phyloP scores from a whole-genome alignment of 2,329 filamentous ascomycete species.

The Fusarium bulbicola region DNA sequence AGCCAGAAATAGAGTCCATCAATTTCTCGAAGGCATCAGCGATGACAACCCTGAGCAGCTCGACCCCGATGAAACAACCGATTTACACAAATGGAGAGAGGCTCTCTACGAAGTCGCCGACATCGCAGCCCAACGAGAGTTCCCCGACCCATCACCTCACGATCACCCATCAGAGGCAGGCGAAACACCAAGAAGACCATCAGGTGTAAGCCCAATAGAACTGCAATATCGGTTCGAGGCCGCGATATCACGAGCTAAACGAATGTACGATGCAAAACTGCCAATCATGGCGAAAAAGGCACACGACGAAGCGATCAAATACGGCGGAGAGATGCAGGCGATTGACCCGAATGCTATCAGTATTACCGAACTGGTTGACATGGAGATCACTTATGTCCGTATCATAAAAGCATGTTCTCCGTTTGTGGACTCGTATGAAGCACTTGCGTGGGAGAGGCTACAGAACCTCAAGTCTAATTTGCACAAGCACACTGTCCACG shows the following conservation, averaged over 20 bases:
- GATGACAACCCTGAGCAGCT: neutral
- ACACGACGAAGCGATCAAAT: conserved; percentile 6
- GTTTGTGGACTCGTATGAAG: neutral
- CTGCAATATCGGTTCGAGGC: neutral
- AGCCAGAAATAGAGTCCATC: neutral
- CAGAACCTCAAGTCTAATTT: neutral
- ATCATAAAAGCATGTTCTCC: conserved; percentile 7
- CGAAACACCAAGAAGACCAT: neutral
- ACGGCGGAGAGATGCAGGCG: neutral
- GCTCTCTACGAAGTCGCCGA: conserved; percentile 6
- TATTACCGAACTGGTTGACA: neutral
- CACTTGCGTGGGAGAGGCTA: neutral
- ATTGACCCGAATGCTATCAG: neutral
- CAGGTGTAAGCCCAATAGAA: neutral
- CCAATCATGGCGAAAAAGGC: conserved; percentile 12
- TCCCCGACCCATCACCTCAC: neutral
- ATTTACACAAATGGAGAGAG: neutral
- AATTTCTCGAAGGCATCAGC: conserved; percentile 5
- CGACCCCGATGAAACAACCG: neutral
- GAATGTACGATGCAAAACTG: neutral
- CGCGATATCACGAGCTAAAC: neutral
- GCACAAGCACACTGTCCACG: neutral
- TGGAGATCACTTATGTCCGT: conserved; percentile 2
- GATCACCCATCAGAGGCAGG: neutral
- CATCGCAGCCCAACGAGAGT: neutral